Evolutionary conservation across 2,329 filamentous ascomycete genomes (phyloP).

Genomic region (Scleromitrula shiraiana): DNA sequence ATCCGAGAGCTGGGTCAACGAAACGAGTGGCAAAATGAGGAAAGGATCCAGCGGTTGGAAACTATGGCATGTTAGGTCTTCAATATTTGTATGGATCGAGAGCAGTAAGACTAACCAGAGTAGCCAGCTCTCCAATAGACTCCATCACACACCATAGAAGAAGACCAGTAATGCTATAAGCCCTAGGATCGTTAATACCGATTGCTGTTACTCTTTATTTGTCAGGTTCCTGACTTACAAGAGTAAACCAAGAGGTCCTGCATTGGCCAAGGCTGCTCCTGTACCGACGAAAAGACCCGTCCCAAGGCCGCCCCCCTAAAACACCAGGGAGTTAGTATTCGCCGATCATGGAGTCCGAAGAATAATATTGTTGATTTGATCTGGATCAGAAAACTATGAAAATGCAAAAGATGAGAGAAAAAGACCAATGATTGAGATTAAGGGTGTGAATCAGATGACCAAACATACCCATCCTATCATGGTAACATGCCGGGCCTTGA

Average conservation of each 20-base stretch:
- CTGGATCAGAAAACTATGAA: too few species aligned
- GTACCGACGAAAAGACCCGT: slow-evolving; percentile 46
- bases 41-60: slow-evolving; percentile 30
- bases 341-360: too few species aligned
- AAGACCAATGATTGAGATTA: too few species aligned
- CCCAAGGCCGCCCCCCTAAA: slow-evolving; percentile 32
- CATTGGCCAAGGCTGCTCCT: slow-evolving; percentile 37
- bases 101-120: slow-evolving; percentile 13
- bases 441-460: too few species aligned
- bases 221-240: slow-evolving; percentile 21
- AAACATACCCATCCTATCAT: too few species aligned
- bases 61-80: slow-evolving; percentile 15
- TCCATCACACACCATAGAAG: slow-evolving; percentile 31
- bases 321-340: too few species aligned
- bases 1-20: slow-evolving; percentile 30
- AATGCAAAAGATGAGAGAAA: too few species aligned
- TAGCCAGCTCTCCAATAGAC: slow-evolving; percentile 29
- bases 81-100: background rate
- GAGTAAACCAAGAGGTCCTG: slow-evolving; percentile 40
- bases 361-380: too few species aligned
- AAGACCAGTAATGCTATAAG: slow-evolving; percentile 34
- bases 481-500: slow-evolving; percentile 7
- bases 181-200: slow-evolving; percentile 13
- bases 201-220: rapidly evolving
- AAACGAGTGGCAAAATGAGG: slow-evolving; percentile 30